These are phyloP conservation scores for Paraurostyla sp. DNA, from an alignment of 73 alveolate genomes.

Conservation along the genomic window DNA sequence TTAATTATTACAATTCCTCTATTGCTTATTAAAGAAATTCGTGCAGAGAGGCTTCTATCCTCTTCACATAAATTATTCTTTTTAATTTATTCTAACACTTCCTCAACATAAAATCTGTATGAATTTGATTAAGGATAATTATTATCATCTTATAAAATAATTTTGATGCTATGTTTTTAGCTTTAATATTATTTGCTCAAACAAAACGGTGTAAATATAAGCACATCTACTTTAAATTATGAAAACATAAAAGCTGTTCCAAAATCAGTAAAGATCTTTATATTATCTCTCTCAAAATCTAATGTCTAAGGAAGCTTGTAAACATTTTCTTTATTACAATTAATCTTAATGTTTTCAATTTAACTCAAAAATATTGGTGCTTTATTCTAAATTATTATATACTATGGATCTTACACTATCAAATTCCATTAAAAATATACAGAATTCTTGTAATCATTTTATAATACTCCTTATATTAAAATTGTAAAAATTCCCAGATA, in stretches of 20 bases:
- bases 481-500: too few relatives aligned
- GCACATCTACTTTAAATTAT: not conserved
- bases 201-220: not conserved
- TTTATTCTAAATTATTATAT: not conserved
- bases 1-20: not conserved
- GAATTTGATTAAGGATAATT: not conserved
- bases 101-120: not conserved
- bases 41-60: not conserved
- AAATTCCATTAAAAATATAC: too few relatives aligned
- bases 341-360: not conserved
- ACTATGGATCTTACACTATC: not conserved
- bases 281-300: not conserved
- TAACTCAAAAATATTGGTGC: not conserved
- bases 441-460: too few relatives aligned
- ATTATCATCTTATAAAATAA: not conserved
- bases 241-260: not conserved
- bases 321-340: not conserved
- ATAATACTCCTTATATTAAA: too few relatives aligned
- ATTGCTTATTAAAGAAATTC: not conserved
- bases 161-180: not conserved
- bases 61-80: not conserved
- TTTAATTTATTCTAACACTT: not conserved
- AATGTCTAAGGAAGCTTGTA: not conserved
- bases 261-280: not conserved
- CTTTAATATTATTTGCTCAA: not conserved